Evolutionary conservation across 1,139 yeast genomes (phyloP), one percentile per base, ranked within the genome.

Genomic region (Nakaseomyces uthaithaninus): DNA sequence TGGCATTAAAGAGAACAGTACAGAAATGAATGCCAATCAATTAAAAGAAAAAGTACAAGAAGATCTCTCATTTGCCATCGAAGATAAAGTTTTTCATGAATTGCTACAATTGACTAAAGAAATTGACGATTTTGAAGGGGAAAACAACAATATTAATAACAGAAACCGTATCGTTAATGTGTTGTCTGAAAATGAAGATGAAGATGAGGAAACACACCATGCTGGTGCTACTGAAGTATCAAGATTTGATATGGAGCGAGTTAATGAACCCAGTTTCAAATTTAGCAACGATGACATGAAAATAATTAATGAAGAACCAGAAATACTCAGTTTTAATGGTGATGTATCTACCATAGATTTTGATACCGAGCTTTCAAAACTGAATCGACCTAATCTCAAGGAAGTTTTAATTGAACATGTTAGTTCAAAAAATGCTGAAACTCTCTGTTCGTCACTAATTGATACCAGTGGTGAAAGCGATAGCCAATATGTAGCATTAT

Each of bases 91-190:
- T 7, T 38, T 38, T 25, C 23, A 36, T 16, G 66, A 68, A 12
- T 75, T 82, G 55, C 71, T 76, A 41, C 73, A 71, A 27, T 64
- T 84, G 41, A 51, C 74, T 20, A 68, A 71, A 33, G 62, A 67
- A 22, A 73, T 89, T 34, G 71, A 80, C 0, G 95, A 65, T 15
- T 67, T 56, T 14, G 45, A 47, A 1, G 53, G 60, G n/a, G 43
- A 61, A 0, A 77, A 72, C 37, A 59, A 67, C 31, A 67, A 51
- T 42, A 20, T 57, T 54, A 4, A 48, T 62, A 4, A 71, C 66
- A 33, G 57, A 55, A 28, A 33, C 5, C 50, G 33, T 17, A 28
- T 28, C 7, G 33, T 28, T 4, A 28, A 28, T 17, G 33, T 28
- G 11, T 14, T 28, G 7, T 28, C 33, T 9, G 33, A n/a, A n/a